Evolutionary conservation across 768 basidiomycete genomes (phyloP).

Genomic region (Candolleomyces efflorescens): DNA sequence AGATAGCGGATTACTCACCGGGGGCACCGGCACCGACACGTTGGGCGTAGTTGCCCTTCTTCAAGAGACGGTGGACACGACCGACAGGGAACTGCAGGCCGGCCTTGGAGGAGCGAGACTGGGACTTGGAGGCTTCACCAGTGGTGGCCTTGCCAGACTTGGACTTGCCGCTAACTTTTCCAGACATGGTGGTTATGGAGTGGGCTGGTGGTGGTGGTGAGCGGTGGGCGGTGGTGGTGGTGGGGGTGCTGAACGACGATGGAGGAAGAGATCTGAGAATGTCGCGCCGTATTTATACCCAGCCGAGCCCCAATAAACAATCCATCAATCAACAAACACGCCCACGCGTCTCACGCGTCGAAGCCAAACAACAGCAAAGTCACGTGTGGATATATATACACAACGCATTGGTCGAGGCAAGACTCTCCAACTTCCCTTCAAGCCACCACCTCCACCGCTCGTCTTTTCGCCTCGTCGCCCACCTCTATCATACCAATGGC

Average conservation of each 20-base stretch:
- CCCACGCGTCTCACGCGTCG: constrained; percentile 7
- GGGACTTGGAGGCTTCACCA: constrained; percentile 56
- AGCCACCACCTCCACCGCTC: constrained; percentile 31
- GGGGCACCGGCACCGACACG: constrained; percentile 90
- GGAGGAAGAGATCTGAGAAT: constrained; percentile 1
- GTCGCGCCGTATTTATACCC: constrained; percentile 33
- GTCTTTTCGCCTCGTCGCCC: constrained; percentile 10
- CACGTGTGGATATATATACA: constrained; percentile 42
- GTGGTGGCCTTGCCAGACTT: constrained; percentile 52
- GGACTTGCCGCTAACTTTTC: constrained; percentile 29
- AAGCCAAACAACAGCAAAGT: constrained; percentile 40
- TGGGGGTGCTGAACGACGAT: constrained; percentile 18
- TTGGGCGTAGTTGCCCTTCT: constrained; percentile 84
- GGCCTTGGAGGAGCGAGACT: constrained; percentile 70
- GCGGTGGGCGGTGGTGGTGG: constrained; percentile 14
- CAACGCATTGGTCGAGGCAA: constrained; percentile 9
- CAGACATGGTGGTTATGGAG: constrained; percentile 35
- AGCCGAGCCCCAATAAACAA: constrained; percentile 10
- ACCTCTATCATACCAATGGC: constrained; percentile 48
- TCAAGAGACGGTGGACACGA: constrained; percentile 87
- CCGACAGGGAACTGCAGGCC: constrained; percentile 86
- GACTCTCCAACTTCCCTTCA: constrained; percentile 17
- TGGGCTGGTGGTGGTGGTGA: constrained; percentile 12
- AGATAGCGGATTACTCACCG: constrained; percentile 34
- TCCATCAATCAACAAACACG: constrained; percentile 9